A percentile compares a stretch with the other conserved stretches of the same genome.
phyloP scores from a whole-genome alignment of 768 basidiomycete genomes.

The Amanita rimosa region DNA sequence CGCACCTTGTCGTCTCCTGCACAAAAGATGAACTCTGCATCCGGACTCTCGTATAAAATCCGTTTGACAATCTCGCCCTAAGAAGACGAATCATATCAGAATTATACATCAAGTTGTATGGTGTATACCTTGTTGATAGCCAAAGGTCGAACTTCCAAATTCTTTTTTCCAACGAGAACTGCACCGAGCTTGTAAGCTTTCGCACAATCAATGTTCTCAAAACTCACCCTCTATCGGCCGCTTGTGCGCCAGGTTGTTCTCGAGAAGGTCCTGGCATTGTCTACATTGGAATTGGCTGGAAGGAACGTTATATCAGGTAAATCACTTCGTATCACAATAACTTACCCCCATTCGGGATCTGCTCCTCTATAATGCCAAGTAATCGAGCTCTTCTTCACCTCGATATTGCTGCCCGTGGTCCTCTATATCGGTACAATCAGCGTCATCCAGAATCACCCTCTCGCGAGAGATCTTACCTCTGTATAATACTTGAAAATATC shows the following conservation, averaged over 20 bases:
- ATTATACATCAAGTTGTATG: not conserved
- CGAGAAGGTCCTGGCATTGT: slow-evolving; percentile 91
- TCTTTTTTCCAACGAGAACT: slow-evolving; percentile 98
- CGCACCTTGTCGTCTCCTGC: slow-evolving; percentile 94
- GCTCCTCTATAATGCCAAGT: slow-evolving; percentile 94
- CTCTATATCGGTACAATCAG: slow-evolving; percentile 29
- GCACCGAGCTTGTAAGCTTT: slow-evolving; percentile 1
- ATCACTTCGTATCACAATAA: slow-evolving; percentile 11
- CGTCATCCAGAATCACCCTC: not conserved
- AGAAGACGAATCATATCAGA: not conserved
- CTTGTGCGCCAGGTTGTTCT: slow-evolving; percentile 88
- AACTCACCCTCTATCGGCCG: slow-evolving; percentile 82
- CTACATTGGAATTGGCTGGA: slow-evolving; percentile 82
- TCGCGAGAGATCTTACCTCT: slow-evolving; percentile 40
- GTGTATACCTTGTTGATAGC: slow-evolving; percentile 72
- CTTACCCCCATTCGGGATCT: slow-evolving; percentile 95
- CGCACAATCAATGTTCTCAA: not conserved
- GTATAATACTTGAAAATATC: slow-evolving; percentile 97
- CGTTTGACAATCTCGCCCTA: slow-evolving; percentile 93
- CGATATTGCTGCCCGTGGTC: slow-evolving; percentile 93
- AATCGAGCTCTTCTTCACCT: slow-evolving; percentile 94
- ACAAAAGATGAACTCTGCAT: slow-evolving; percentile 93
- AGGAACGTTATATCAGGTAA: not conserved
- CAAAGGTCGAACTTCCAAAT: slow-evolving; percentile 90
- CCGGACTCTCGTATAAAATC: slow-evolving; percentile 85